Evolutionary conservation across 148 eudicot species (phyloP), one percentile per base, ranked within the genome.

Genomic region (Suaeda aralocaspica): DNA sequence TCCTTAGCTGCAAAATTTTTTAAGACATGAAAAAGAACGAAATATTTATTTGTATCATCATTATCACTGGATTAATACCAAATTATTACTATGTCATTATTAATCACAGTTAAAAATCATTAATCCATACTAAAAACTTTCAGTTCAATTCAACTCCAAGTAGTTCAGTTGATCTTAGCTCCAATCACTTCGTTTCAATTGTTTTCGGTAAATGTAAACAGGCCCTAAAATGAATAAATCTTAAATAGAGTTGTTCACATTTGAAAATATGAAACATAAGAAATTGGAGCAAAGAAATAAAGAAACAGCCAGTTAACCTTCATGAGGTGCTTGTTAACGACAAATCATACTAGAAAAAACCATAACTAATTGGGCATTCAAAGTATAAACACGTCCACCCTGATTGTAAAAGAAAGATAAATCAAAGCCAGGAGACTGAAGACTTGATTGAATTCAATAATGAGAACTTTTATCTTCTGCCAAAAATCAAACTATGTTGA

Each of bases 1-100:
- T 80, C 82, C 84, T 84, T 74, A 84, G 80, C 99, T 94, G 72
- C 58, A 77, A 75, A 76, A 15, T 11, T 59, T 77, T 58, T 19
- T 61, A 49, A 69, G 42, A 11, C 33, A 25, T 26, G 13, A 49
- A 49, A 49, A 18, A 16, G 2, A 15, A 16, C 15, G 53, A 16
- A 49, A 49, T 18, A 6, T n/a, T 8, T n/a, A 4, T 36, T 36
- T 36, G 41, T 36, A 46, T 46, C 4, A 15, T 0, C 16, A 46
- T 19, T 19, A 46, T 19, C 50, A 46, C 15, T 15, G 16, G n/a
- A 49, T 16, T 49, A 49, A 49, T 12, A 4, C n/a, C n/a, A n/a
- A n/a, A n/a, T n/a, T n/a, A n/a, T n/a, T n/a, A n/a, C n/a, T n/a
- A n/a, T n/a, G n/a, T n/a, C n/a, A n/a, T n/a, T n/a, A n/a, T n/a